phyloP scores from a whole-genome alignment of 768 basidiomycete species.

The Boletus vermiculosoides region DNA sequence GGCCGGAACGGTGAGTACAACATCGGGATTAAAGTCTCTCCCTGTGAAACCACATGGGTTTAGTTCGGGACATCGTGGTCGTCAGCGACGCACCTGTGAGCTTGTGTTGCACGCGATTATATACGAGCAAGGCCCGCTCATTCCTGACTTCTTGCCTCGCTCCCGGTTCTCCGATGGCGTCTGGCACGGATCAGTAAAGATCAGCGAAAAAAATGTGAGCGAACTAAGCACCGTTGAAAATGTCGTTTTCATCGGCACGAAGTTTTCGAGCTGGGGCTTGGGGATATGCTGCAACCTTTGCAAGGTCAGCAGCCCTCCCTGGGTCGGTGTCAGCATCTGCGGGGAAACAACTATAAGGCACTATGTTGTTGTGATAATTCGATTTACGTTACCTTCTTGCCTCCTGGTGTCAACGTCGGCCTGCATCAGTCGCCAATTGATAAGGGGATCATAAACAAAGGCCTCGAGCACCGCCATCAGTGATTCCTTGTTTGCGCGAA shows the following conservation, averaged over 20 bases:
- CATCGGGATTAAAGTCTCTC: slow-evolving; percentile 88
- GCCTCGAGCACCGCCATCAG: slow-evolving; percentile 98
- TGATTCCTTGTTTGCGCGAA: slow-evolving; percentile 98
- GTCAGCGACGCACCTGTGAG: slow-evolving; percentile 64
- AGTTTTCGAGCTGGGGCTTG: slow-evolving; percentile 79
- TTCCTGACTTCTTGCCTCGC: slow-evolving; percentile 86
- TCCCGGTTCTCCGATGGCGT: slow-evolving; percentile 49
- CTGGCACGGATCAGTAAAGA: slow-evolving; percentile 22
- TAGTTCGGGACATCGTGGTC: background rate
- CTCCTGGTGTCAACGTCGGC: slow-evolving; percentile 73
- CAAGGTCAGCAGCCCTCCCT: slow-evolving; percentile 59
- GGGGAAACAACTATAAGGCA: background rate
- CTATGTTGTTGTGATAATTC: slow-evolving; percentile 1
- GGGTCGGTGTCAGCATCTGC: slow-evolving; percentile 47
- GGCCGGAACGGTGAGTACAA: slow-evolving; percentile 64
- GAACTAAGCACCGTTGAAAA: slow-evolving; percentile 70
- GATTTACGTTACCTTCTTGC: slow-evolving; percentile 55
- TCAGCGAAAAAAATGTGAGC: background rate
- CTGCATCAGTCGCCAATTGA: slow-evolving; percentile 94
- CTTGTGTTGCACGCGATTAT: slow-evolving; percentile 93
- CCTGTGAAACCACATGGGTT: slow-evolving; percentile 44
- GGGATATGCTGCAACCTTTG: slow-evolving; percentile 66
- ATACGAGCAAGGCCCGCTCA: slow-evolving; percentile 85
- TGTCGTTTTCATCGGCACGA: slow-evolving; percentile 91
- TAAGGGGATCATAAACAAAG: slow-evolving; percentile 96